Base-by-base conservation (phyloP, 2,329 filamentous ascomycete species). In the Botryosphaeria dothidea region DNA sequence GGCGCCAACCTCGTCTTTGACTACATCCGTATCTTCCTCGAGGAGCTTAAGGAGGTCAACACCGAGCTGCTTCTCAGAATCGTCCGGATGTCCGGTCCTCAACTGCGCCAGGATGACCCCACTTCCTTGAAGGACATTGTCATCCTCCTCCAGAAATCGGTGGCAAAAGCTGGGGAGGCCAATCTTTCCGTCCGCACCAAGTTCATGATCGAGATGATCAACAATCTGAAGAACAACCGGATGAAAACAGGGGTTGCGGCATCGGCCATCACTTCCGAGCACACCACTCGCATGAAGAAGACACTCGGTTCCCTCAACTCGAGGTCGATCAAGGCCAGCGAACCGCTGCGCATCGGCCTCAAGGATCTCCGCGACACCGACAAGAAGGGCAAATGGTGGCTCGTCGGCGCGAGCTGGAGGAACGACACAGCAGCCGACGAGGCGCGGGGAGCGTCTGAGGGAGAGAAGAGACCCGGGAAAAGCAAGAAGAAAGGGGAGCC, bases 121-220 rank as follows among this genome's bases (percentile, higher is more conserved):
- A 89, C 91, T 38, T 84, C 94, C 0, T 81, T 99, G 57, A 97
- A 96, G 75, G 92, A 96, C 67, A 95, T 99, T 67, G 89, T 97
- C 5, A 81, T 90, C 11, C 83, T 92, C 57, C 85, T 98, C 65
- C 91, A 92, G 68, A 88, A 89, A 23, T 87, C 89, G 1, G 86
- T 93, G 2, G 82, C 86, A 0, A 88, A 87, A 66, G 81, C 85
- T 38, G 91, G 90, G 4, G 87, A 91, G 71, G 81, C 82, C 13
- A 90, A 88, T 21, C 81, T 97, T 29, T 94, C 93, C 1, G 91
- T 93, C 9, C 89, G 95, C 64, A 97, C 94, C 1, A 96, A 91
- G 70, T 97, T 97, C 79, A 98, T 98, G 93, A 91, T 99, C 60
- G 94, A 98, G 73, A 95, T 91, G 0, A 97, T 99, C 76, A 92